Base-by-base conservation (phyloP, 192 early-diverging fungal genomes). In the Dissophora ornata region DNA sequence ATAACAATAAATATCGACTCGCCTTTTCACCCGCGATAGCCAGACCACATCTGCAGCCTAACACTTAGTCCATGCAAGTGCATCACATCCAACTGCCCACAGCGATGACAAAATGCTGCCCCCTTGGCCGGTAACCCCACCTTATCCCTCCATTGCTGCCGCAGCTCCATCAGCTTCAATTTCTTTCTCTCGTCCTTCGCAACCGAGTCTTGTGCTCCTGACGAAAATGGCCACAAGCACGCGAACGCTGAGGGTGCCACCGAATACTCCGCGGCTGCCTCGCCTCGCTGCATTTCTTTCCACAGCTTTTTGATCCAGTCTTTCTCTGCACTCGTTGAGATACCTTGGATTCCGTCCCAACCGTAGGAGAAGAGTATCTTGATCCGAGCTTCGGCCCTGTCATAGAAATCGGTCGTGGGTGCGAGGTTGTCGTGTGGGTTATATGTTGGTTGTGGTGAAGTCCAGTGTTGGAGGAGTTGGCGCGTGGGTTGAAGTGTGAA, bases 31-130 rank as follows among this genome's bases (percentile, higher is more conserved):
- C 62, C 62, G 22, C 62, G 62, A 21, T 54, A 66, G 8, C 71
- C 71, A 25, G 71, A 62, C 73, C 73, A 77, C 58, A 77, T 57
- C 29, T 62, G 63, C n/a, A 67, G 29, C 7, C 51, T 33, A 4
- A 44, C 73, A 19, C 36, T 48, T 13, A 77, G 2, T 1, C 63
- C 73, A 67, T 77, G 73, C 29, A 77, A 30, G 22, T 77, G 73
- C 73, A 77, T 77, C 33, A 77, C 58, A 26, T 77, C 73, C 45
- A 67, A 13, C 24, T 77, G 73, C n/a, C 64, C 73, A 38, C 73
- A 77, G 0, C 0, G n/a, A 44, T 30, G 57, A 57, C 73, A 77
- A 25, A 55, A 62, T 18, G 59, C 47, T n/a, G 28, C 58, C 9
- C 59, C 59, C 28, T 67, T 62, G 10, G 24, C 62, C 0, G 73